These are phyloP conservation scores for Globisporangium middletonii DNA, from an alignment of 352 stramenopile species.

Conservation along the genomic window DNA sequence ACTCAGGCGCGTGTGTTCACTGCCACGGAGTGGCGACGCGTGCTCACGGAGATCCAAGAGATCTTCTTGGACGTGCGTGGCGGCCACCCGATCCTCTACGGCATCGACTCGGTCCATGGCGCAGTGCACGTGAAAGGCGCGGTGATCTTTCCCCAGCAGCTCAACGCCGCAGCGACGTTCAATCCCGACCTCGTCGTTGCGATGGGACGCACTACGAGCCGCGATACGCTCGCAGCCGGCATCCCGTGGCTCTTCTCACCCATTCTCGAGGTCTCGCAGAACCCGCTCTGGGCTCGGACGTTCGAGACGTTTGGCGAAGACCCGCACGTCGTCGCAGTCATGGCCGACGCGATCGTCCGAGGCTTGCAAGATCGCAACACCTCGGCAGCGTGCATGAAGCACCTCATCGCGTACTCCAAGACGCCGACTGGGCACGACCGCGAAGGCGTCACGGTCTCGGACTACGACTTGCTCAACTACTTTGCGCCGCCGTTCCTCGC, in stretches of 20 bases:
- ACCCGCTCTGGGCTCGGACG: constrained; percentile 85
- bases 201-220: constrained; percentile 65
- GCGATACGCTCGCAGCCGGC: constrained; percentile 81
- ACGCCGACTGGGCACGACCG: constrained; percentile 81
- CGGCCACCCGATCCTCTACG: constrained; percentile 75
- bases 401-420: constrained; percentile 87
- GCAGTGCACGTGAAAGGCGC: constrained; percentile 82
- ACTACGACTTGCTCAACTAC: constrained; percentile 81
- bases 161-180: constrained; percentile 87
- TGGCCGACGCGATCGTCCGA: constrained; percentile 70
- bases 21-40: constrained; percentile 56
- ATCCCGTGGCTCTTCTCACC: constrained; percentile 91
- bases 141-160: constrained; percentile 83
- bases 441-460: constrained; percentile 56
- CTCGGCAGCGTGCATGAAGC: constrained; percentile 86
- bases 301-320: constrained; percentile 95
- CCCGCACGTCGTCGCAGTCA: constrained; percentile 68
- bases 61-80: constrained; percentile 61
- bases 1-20: constrained; percentile 30
- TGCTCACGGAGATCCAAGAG: constrained; percentile 72
- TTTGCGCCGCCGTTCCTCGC: constrained; percentile 84
- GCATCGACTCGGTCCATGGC: constrained; percentile 89
- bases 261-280: constrained; percentile 82
- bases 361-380: constrained; percentile 73
- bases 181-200: constrained; percentile 69